Conservation (phyloP, 2,329 filamentous ascomycete genomes). For the Dryadomyces sulphureus region DNA sequence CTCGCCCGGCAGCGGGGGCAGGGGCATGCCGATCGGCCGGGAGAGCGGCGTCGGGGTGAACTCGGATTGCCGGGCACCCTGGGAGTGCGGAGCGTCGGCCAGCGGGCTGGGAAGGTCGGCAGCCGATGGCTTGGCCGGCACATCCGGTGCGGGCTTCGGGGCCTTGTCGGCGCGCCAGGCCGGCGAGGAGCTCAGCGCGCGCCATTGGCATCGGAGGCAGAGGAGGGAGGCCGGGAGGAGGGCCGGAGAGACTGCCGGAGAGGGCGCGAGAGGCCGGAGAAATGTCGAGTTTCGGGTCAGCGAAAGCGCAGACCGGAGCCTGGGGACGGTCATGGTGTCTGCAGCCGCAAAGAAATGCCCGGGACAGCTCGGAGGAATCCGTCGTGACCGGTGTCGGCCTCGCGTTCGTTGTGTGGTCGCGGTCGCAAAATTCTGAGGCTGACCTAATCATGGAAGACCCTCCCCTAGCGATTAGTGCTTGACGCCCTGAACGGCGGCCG, state of each 20-base stretch:
- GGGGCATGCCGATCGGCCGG: conserved; percentile 68
- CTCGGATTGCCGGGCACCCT: conserved; percentile 37
- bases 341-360: no score
- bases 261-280: not conserved
- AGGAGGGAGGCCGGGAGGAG: not conserved
- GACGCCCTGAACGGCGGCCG: no score
- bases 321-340: not conserved
- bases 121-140: not conserved
- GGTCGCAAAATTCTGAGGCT: not conserved
- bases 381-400: no score
- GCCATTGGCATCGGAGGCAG: conserved; percentile 37
- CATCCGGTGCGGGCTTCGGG: conserved; percentile 3
- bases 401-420: not conserved
- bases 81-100: conserved; percentile 43
- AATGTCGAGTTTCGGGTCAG: not conserved
- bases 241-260: not conserved
- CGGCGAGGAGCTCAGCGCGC: conserved; percentile 4
- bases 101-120: conserved; percentile 19
- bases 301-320: not conserved
- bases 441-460: no score
- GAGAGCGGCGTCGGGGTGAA: conserved; percentile 46
- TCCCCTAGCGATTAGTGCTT: no score
- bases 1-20: conserved; percentile 61
- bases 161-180: conserved; percentile 11
- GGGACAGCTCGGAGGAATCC: no score